Percentiles rank a stretch among this genome's conserved stretches.
Conservation (phyloP, 73 alveolate genomes). For the Paramecium biaurelia region DNA sequence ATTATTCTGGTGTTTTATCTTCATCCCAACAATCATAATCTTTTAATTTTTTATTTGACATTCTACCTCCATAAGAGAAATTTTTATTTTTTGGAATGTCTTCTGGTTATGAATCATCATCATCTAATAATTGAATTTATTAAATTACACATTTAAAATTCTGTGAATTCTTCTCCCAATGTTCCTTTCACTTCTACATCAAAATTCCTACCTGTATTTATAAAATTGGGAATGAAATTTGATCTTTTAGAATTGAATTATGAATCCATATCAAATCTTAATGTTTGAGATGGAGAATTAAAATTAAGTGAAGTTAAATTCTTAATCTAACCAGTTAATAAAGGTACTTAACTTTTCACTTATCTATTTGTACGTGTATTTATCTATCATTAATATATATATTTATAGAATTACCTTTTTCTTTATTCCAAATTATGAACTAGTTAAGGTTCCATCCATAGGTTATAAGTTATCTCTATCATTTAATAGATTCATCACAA, state of each 20-base stretch:
- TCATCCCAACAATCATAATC: constrained; percentile 70
- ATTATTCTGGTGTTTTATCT: constrained; percentile 59
- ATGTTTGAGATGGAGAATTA: not conserved
- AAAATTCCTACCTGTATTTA: not conserved
- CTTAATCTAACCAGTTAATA: not conserved
- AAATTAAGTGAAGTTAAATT: not conserved
- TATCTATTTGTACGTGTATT: not conserved
- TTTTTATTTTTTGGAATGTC: constrained; percentile 51
- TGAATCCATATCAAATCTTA: not conserved
- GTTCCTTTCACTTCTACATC: constrained; percentile 38
- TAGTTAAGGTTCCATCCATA: not conserved
- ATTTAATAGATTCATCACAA: not conserved
- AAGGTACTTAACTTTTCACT: not conserved
- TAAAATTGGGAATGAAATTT: not conserved
- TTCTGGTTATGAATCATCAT: constrained; percentile 30
- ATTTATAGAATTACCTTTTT: not conserved
- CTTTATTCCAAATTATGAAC: not conserved
- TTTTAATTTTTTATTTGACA: constrained; percentile 50
- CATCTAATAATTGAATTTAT: not conserved
- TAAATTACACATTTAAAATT: not conserved
- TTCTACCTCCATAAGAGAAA: constrained; percentile 55
- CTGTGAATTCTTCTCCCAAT: constrained; percentile 42
- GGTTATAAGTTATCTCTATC: not conserved
- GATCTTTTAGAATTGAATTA: not conserved
- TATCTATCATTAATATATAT: not conserved